phyloP scores from a whole-genome alignment of 768 basidiomycete species.

The Boletus huronensis region DNA sequence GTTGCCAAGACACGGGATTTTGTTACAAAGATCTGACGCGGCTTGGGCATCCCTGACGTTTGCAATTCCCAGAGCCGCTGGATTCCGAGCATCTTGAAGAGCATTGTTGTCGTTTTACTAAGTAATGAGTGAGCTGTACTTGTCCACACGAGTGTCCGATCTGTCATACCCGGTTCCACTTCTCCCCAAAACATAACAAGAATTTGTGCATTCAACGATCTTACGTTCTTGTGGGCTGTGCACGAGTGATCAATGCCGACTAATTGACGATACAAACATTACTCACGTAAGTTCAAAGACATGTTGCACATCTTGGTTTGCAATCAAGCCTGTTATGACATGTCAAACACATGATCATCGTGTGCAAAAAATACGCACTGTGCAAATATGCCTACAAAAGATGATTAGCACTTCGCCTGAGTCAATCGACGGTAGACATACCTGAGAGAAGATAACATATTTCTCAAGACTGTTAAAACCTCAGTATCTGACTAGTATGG shows the following conservation, averaged over 20 bases:
- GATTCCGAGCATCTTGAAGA: slow-evolving; percentile 71
- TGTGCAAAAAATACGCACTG: slow-evolving; percentile 8
- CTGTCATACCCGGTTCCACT: slow-evolving; percentile 66
- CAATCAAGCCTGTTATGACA: slow-evolving; percentile 19
- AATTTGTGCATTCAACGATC: slow-evolving; percentile 56
- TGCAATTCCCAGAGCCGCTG: slow-evolving; percentile 50
- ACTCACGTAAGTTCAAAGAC: slow-evolving; percentile 28
- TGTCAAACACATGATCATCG: background rate
- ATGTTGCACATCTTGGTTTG: slow-evolving; percentile 24
- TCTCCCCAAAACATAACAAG: slow-evolving; percentile 65
- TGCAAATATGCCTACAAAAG: slow-evolving; percentile 20
- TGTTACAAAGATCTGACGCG: slow-evolving; percentile 70
- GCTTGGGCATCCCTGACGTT: slow-evolving; percentile 35
- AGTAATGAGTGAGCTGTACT: background rate
- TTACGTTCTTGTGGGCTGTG: slow-evolving; percentile 45
- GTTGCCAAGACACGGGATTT: slow-evolving; percentile 61
- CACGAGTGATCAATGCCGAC: slow-evolving; percentile 6
- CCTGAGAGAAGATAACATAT: slow-evolving; percentile 31
- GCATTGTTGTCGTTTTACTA: slow-evolving; percentile 75
- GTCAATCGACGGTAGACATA: slow-evolving; percentile 8
- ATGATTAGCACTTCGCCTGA: slow-evolving; percentile 36
- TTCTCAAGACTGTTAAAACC: slow-evolving; percentile 37
- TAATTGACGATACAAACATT: background rate
- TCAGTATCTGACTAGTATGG: slow-evolving; percentile 30
- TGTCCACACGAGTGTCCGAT: background rate